Conservation (phyloP, 495 filamentous ascomycete species). For the Talaromyces borbonicus region DNA sequence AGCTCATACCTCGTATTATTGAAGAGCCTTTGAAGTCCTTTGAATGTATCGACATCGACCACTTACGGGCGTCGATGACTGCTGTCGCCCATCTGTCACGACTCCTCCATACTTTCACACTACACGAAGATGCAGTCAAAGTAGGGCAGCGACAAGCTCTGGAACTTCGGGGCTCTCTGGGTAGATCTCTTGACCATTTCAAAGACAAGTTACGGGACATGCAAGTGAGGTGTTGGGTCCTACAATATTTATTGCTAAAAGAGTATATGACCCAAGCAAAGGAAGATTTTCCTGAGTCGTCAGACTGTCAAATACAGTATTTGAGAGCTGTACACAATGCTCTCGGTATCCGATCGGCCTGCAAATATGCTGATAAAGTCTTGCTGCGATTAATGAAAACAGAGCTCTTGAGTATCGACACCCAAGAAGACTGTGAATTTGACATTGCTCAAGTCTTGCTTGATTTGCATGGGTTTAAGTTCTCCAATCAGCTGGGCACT, state of each 20-base stretch:
- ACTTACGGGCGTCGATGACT: conserved; percentile 58
- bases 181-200: conserved; percentile 43
- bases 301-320: conserved; percentile 63
- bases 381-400: conserved; percentile 84
- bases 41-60: conserved; percentile 73
- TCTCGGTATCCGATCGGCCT: conserved; percentile 76
- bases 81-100: conserved; percentile 56
- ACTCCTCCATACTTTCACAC: conserved; percentile 64
- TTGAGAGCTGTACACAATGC: conserved; percentile 72
- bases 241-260: conserved; percentile 65
- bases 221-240: conserved; percentile 78
- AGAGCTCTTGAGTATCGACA: conserved; percentile 56
- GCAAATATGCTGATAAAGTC: conserved; percentile 71
- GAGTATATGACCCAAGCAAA: conserved; percentile 61
- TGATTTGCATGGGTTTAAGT: conserved; percentile 76
- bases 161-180: conserved; percentile 31
- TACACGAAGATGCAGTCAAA: conserved; percentile 73
- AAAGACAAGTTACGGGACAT: conserved; percentile 73
- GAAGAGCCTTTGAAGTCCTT: conserved; percentile 58
- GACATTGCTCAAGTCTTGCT: conserved; percentile 82
- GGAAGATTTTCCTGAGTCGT: conserved; percentile 47
- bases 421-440: conserved; percentile 59
- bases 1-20: conserved; percentile 52
- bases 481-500: conserved; percentile 55
- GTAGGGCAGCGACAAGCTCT: conserved; percentile 51